Base-by-base conservation (phyloP, 1,139 yeast species). In the Yamadazyma mexicana region DNA sequence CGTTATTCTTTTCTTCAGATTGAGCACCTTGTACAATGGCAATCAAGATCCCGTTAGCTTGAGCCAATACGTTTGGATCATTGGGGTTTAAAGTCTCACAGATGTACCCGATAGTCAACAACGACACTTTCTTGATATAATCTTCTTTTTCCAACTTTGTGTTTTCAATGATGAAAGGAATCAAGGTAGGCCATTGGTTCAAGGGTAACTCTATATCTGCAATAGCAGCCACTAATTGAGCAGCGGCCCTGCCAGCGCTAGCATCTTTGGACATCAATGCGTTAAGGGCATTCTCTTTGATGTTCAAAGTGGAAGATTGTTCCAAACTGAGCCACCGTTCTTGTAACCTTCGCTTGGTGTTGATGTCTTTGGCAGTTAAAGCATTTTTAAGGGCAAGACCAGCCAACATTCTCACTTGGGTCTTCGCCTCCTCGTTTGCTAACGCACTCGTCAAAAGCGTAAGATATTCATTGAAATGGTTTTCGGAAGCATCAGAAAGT, bases 11-110 rank as follows among this genome's bases (percentile, higher is more conserved):
- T 63, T 91, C 98, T 17, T 79, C 73, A 17, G 84, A 69, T 59
- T 87, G 95, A 4, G 96, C 97, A 48, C 98, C 98, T 68, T 92
- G 98, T 34, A 91, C 95, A 55, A 92, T 89, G 24, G 98, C 96
- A 47, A 95, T 91, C 52, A 92, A 74, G 40, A 92, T 88, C 40
- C 96, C 96, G 60, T 88, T 88, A 11, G 96, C 85, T 61, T 91
- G 96, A 8, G 87, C 73, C 16, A 84, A 81, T 45, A 91, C 81
- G 34, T 83, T 84, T 17, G 85, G 81, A 61, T 88, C 87, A 45
- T 76, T 75, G 16, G 96, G 95, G 58, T 91, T 96, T 9, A 95
- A 92, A 41, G 86, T 78, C 65, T 92, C 98, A 66, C 98, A 92
- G 49, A 92, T 91, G 62, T 89, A 92, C 37, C 98, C 98, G 56